Evolutionary conservation across 2,329 filamentous ascomycete genomes (phyloP).

Genomic region (Paecilomyces niveus): DNA sequence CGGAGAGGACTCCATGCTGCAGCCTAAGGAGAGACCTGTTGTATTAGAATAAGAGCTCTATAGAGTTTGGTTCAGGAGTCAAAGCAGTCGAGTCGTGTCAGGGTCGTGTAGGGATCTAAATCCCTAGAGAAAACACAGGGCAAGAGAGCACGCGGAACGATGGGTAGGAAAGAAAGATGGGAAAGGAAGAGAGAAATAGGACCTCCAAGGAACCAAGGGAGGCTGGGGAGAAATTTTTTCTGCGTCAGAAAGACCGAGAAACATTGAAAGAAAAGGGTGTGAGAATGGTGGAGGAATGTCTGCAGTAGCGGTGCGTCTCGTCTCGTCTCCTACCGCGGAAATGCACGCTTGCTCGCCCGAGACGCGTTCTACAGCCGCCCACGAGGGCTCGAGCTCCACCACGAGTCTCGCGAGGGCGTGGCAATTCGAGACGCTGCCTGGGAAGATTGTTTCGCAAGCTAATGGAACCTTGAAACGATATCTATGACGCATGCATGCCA

Average conservation of each 20-base stretch:
- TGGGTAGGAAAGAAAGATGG: slow-evolving; percentile 6
- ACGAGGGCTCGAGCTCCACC: slow-evolving; percentile 23
- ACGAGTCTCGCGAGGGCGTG: slow-evolving; percentile 2
- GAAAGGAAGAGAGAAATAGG: slow-evolving; percentile 9
- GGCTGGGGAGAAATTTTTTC: slow-evolving; percentile 16
- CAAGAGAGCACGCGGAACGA: slow-evolving; percentile 3
- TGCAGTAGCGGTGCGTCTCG: slow-evolving; percentile 26
- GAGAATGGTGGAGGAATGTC: slow-evolving; percentile 27
- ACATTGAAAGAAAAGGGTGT: slow-evolving; percentile 15
- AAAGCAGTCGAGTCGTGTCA: slow-evolving; percentile 18
- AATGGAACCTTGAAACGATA: neutral
- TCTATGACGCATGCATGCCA: neutral
- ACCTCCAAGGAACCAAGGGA: slow-evolving; percentile 9
- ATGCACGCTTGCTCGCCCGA: slow-evolving; percentile 33
- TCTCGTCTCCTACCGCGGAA: slow-evolving; percentile 29
- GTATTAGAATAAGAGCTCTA: slow-evolving; percentile 4
- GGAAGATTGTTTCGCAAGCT: neutral
- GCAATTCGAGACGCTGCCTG: neutral
- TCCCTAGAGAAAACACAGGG: slow-evolving; percentile 6
- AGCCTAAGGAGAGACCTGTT: slow-evolving; percentile 6
- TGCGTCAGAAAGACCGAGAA: slow-evolving; percentile 17
- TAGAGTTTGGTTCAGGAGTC: slow-evolving; percentile 2
- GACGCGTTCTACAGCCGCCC: slow-evolving; percentile 35
- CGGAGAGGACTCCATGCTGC: slow-evolving; percentile 35
- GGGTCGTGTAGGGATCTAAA: slow-evolving; percentile 9